These are phyloP conservation scores for Verticillium nubilum DNA, from an alignment of 2,329 filamentous ascomycete genomes.

Conservation along the genomic window DNA sequence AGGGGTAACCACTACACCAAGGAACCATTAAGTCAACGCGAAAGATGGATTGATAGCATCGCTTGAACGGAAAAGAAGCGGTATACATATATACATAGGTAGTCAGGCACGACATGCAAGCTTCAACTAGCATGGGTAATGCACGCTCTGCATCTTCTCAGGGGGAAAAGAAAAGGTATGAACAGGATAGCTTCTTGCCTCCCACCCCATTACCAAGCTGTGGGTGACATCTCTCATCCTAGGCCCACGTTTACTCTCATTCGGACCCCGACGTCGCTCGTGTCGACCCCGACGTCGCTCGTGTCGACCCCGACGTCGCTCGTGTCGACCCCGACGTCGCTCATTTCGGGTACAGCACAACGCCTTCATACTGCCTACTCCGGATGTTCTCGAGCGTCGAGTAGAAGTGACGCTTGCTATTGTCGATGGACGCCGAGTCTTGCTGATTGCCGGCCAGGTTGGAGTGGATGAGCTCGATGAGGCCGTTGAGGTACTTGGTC, in stretches of 20 bases:
- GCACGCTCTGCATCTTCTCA: neutral
- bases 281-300: too few species aligned
- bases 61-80: neutral
- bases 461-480: conserved; percentile 97
- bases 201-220: neutral
- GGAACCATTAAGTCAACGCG: neutral
- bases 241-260: too few species aligned
- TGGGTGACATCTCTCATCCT: too few species aligned
- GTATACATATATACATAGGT: neutral
- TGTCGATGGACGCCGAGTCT: conserved; percentile 78
- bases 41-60: neutral
- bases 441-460: conserved; percentile 83
- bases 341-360: conserved; percentile 61
- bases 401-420: conserved; percentile 88
- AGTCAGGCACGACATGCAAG: neutral
- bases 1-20: neutral
- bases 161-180: neutral
- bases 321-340: neutral
- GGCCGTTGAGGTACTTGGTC: conserved; percentile 93
- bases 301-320: neutral
- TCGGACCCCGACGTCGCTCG: too few species aligned
- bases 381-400: conserved; percentile 92
- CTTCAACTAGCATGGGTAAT: neutral
- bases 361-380: conserved; percentile 86
- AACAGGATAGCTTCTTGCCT: neutral